Percentiles rank a stretch among this genome's conserved stretches.
These are phyloP conservation scores for Hirsutella minnesotensis DNA, from an alignment of 2,329 filamentous ascomycete species.

Conservation along the genomic window DNA sequence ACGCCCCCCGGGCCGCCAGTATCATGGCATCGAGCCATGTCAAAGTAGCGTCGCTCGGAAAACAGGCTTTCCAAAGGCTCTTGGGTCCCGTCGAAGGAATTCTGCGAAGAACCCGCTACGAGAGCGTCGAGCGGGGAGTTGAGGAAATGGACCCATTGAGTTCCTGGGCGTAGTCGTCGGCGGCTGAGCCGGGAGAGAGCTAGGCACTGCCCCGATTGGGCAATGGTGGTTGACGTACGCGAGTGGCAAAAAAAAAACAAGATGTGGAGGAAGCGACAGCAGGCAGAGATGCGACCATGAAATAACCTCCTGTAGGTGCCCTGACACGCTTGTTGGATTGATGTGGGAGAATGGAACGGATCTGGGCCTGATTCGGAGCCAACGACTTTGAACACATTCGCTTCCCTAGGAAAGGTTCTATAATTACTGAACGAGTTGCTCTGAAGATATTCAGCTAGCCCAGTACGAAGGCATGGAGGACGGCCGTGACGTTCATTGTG, in stretches of 20 bases:
- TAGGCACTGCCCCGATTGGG: not conserved
- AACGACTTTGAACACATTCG: conserved; percentile 16
- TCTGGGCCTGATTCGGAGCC: conserved; percentile 13
- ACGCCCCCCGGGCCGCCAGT: conserved; percentile 84
- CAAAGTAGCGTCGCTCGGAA: conserved; percentile 85
- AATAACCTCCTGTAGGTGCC: conserved; percentile 1
- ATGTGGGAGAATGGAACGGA: conserved; percentile 9
- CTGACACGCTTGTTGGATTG: not conserved
- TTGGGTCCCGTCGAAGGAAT: conserved; percentile 89
- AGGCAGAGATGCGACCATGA: no score
- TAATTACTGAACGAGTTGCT: conserved; percentile 19
- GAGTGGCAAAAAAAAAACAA: no score
- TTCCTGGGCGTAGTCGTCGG: conserved; percentile 11
- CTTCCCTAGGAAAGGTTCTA: conserved; percentile 19
- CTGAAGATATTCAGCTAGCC: not conserved
- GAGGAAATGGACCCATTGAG: conserved; percentile 58
- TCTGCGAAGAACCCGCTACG: conserved; percentile 68
- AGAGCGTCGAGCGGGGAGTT: conserved; percentile 46
- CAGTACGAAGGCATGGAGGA: not conserved
- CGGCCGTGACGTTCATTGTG: not conserved
- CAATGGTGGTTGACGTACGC: no score
- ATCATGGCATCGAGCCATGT: conserved; percentile 75
- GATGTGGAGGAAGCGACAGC: not conserved
- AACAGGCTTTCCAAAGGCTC: conserved; percentile 88
- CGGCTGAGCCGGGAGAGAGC: not conserved